phyloP scores from a whole-genome alignment of 352 stramenopile species.

The Phytophthora foliorum region DNA sequence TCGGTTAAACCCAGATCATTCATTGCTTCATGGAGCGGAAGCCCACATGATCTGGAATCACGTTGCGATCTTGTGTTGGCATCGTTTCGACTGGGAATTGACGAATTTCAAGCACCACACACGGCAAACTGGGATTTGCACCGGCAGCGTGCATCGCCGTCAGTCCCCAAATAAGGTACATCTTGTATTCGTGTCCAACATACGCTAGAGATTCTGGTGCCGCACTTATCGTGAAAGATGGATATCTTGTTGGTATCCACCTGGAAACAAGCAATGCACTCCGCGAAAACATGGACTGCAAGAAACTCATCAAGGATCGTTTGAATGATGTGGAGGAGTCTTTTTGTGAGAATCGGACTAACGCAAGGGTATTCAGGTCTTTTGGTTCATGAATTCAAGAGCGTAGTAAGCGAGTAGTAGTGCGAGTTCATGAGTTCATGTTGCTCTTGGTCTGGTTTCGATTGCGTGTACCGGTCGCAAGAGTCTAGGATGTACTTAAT shows the following conservation, averaged over 20 bases:
- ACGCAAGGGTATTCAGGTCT: slow-evolving; percentile 14
- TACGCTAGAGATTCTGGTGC: slow-evolving; percentile 15
- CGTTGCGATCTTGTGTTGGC: slow-evolving; percentile 25
- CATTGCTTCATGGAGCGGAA: slow-evolving; percentile 10
- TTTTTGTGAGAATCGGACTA: slow-evolving; percentile 16
- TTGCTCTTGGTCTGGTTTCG: no score
- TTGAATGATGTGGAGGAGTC: slow-evolving; percentile 20
- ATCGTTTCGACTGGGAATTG: slow-evolving; percentile 35
- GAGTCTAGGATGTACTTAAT: no score
- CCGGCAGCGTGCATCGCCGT: background rate
- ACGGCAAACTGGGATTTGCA: slow-evolving; percentile 14
- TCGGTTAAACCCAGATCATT: slow-evolving; percentile 4
- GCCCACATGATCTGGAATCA: slow-evolving; percentile 15
- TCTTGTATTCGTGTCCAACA: slow-evolving; percentile 6
- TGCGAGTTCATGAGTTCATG: no score
- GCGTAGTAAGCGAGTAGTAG: no score
- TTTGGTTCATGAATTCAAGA: no score
- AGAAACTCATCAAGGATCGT: slow-evolving; percentile 17
- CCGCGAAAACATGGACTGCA: slow-evolving; percentile 14
- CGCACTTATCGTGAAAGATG: slow-evolving; percentile 30
- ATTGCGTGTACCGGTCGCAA: no score
- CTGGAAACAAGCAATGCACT: slow-evolving; percentile 39
- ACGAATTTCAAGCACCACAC: slow-evolving; percentile 30
- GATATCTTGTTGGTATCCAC: slow-evolving; percentile 38
- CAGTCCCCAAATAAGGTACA: background rate